Evolutionary conservation across 345 rosid genomes (phyloP).

Genomic region (Hypericum androsaemum): DNA sequence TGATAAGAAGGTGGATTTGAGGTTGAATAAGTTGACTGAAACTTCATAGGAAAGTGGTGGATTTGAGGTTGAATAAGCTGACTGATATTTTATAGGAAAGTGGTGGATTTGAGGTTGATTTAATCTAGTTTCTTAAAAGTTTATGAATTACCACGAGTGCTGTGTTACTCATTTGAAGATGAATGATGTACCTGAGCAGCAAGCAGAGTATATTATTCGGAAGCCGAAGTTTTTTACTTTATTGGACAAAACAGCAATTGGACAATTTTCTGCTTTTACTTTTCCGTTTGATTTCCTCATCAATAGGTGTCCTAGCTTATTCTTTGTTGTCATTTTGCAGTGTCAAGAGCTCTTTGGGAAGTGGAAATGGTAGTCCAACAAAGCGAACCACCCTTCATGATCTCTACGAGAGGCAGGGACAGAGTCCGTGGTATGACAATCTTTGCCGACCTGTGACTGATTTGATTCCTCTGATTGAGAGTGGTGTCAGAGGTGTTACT

Average conservation of each 20-base stretch:
- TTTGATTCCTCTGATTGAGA: slow-evolving; percentile 70
- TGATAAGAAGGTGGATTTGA: no score
- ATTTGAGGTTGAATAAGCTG: no score
- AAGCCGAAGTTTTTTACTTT: no score
- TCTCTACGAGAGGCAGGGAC: slow-evolving; percentile 84
- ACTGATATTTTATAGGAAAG: no score
- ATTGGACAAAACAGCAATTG: not conserved
- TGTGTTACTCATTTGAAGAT: no score
- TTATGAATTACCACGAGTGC: no score
- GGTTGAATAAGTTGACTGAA: no score
- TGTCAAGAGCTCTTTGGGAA: slow-evolving; percentile 55
- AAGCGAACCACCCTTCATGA: slow-evolving; percentile 80
- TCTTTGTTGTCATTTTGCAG: slow-evolving; percentile 26
- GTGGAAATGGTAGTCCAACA: slow-evolving; percentile 45
- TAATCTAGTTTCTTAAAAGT: no score
- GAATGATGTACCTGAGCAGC: no score
- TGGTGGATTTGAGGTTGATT: no score
- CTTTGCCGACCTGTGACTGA: slow-evolving; percentile 93
- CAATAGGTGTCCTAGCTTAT: not conserved
- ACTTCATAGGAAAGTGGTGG: no score
- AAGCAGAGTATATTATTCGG: no score
- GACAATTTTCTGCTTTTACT: not conserved
- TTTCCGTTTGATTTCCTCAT: not conserved
- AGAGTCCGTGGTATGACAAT: slow-evolving; percentile 99
- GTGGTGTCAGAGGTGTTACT: slow-evolving; percentile 97